These are phyloP conservation scores for Boletus patriciae DNA, from an alignment of 768 basidiomycete genomes.

Conservation along the genomic window DNA sequence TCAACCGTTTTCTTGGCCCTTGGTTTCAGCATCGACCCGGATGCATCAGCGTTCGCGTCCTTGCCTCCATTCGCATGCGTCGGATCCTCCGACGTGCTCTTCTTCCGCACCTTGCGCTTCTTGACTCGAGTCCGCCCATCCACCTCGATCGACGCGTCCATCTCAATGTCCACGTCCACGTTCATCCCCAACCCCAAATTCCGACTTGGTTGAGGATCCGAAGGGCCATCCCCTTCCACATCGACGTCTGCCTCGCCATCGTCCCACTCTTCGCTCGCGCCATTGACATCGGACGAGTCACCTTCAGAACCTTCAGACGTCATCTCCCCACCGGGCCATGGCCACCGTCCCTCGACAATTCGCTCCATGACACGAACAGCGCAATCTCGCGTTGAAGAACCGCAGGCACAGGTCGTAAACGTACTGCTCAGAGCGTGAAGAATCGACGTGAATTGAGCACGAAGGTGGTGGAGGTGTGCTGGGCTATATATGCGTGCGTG, in stretches of 20 bases:
- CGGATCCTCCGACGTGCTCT: constrained; percentile 33
- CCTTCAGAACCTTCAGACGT: constrained; percentile 22
- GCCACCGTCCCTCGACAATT: constrained; percentile 51
- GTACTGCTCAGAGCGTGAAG: constrained; percentile 68
- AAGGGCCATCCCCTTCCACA: constrained; percentile 25
- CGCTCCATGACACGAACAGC: constrained; percentile 61
- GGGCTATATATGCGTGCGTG: constrained; percentile 35
- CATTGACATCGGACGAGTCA: constrained; percentile 16
- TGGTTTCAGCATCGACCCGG: background rate
- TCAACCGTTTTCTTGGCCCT: constrained; percentile 34
- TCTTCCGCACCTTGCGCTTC: constrained; percentile 26
- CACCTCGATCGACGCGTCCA: constrained; percentile 10
- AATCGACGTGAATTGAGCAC: constrained; percentile 66
- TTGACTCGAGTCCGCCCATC: constrained; percentile 12
- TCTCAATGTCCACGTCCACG: constrained; percentile 26
- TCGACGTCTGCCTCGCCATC: constrained; percentile 20
- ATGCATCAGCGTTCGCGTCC: background rate
- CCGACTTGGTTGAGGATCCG: constrained; percentile 2
- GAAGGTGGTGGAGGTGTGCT: constrained; percentile 51
- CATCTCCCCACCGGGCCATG: constrained; percentile 33
- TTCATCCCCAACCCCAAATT: constrained; percentile 26
- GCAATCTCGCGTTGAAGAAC: constrained; percentile 59
- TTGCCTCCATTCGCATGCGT: background rate
- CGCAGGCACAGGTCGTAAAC: constrained; percentile 76
- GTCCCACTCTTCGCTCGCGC: constrained; percentile 16